Base-by-base conservation (phyloP, 179 eudicot genomes). In the Spinacia oleracea region DNA sequence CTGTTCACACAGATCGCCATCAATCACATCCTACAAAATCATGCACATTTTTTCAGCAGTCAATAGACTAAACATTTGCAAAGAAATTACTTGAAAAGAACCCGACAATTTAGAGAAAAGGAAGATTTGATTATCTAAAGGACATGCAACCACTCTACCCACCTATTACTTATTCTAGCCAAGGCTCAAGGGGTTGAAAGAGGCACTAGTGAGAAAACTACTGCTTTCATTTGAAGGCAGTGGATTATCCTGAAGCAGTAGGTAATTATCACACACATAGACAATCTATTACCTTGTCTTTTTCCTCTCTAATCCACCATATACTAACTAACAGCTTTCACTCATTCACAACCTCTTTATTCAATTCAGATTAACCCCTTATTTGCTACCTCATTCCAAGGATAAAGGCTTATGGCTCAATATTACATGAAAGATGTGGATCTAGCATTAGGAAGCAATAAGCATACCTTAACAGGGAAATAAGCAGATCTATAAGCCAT, bases 401-500 rank as follows among this genome's bases (percentile, higher is more conserved):
- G 16, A 6, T 20, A 50, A n/a, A n/a, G n/a, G 34, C 55, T 38
- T 70, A 45, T 25, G 56, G 32, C 2, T 70, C 71, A 67, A 18
- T 40, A 34, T 45, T 12, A 40, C 15, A 34, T 59, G 16, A 59
- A 46, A n/a, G 29, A 66, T 35, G 23, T 3, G 53, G 31, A 12
- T 46, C 38, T 21, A 34, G 27, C n/a, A 42, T 67, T 6, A 45
- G 38, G 50, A 68, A 18, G 20, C 1, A 48, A 62, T 31, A 81
- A 74, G 38, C 76, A 76, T 81, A 96, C 99, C 93, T 96, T 96
- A 18, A 96, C 99, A 15, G 97, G 98, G 74, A 91, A 92, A 85
- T 96, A 94, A 18, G 99, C 89, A 85, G 99, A 96, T 90, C 99
- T 88, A 59, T 89, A 96, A 40, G 99, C 97, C 99, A 96, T 96